Percentiles rank a stretch among this genome's conserved stretches.
These are phyloP conservation scores for Ophiosphaerella narmari DNA, from an alignment of 2,329 filamentous ascomycete genomes.

Conservation along the genomic window DNA sequence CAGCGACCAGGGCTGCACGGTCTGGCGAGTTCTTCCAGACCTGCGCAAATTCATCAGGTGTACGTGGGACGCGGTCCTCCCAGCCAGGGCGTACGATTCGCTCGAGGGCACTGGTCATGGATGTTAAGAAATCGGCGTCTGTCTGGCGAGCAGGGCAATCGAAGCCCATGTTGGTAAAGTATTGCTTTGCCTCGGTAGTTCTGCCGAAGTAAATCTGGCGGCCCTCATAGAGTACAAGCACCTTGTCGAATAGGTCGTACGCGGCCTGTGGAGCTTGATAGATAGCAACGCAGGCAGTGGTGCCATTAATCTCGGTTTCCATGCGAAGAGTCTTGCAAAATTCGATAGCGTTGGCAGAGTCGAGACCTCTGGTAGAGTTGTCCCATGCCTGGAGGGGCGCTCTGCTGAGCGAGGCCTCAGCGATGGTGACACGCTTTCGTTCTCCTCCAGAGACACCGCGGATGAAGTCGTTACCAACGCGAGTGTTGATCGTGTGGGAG, in stretches of 20 bases:
- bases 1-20: slow-evolving; percentile 48
- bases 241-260: slow-evolving; percentile 73
- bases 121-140: slow-evolving; percentile 77
- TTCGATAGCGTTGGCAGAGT: slow-evolving; percentile 76
- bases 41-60: slow-evolving; percentile 56
- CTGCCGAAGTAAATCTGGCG: slow-evolving; percentile 74
- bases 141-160: slow-evolving; percentile 73
- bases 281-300: slow-evolving; percentile 71
- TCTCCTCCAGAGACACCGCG: slow-evolving; percentile 77
- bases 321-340: slow-evolving; percentile 73
- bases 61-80: slow-evolving; percentile 53
- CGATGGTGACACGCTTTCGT: slow-evolving; percentile 80
- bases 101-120: slow-evolving; percentile 63
- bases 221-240: slow-evolving; percentile 68
- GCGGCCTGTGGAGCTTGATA: slow-evolving; percentile 73
- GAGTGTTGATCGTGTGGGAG: slow-evolving; percentile 72
- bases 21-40: slow-evolving; percentile 61
- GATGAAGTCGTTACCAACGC: slow-evolving; percentile 75
- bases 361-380: slow-evolving; percentile 74
- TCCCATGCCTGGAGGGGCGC: slow-evolving; percentile 75
- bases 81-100: slow-evolving; percentile 52
- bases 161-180: slow-evolving; percentile 74
- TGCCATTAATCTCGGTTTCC: slow-evolving; percentile 68
- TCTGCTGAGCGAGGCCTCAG: slow-evolving; percentile 72
- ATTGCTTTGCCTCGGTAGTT: slow-evolving; percentile 65